These are phyloP conservation scores for Penicillium sp. DNA, from an alignment of 2,329 filamentous ascomycete genomes.

Conservation along the genomic window DNA sequence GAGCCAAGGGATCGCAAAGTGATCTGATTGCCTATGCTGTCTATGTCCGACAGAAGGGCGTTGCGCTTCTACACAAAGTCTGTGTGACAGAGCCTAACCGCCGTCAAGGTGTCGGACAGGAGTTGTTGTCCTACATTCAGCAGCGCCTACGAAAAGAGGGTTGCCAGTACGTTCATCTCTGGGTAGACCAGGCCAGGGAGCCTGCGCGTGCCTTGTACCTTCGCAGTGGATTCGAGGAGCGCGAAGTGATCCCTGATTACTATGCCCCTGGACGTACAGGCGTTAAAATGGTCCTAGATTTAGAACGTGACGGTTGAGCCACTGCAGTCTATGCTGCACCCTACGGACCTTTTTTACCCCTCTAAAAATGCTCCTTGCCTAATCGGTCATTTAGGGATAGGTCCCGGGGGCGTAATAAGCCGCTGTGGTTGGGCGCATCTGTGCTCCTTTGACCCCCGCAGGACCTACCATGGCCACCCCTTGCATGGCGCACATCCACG, in stretches of 20 bases:
- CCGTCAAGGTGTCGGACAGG: slow-evolving; percentile 46
- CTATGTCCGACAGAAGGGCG: slow-evolving; percentile 44
- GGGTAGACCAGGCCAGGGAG: slow-evolving; percentile 50
- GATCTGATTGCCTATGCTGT: slow-evolving; percentile 47
- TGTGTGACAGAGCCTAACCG: slow-evolving; percentile 49
- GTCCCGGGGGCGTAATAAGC: slow-evolving; percentile 18
- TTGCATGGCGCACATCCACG: slow-evolving; percentile 32
- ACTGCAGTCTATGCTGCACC: slow-evolving; percentile 22
- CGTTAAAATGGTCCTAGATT: slow-evolving; percentile 43
- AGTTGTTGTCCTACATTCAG: slow-evolving; percentile 45
- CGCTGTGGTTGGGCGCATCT: slow-evolving; percentile 23
- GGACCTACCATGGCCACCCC: slow-evolving; percentile 25
- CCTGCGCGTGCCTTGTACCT: slow-evolving; percentile 47
- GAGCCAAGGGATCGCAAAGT: slow-evolving; percentile 14
- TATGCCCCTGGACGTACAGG: slow-evolving; percentile 50
- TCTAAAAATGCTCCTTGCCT: slow-evolving; percentile 17
- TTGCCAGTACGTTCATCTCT: slow-evolving; percentile 49
- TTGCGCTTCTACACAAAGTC: slow-evolving; percentile 51
- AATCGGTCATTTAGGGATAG: slow-evolving; percentile 20
- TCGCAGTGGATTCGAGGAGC: slow-evolving; percentile 46
- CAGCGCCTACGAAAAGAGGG: slow-evolving; percentile 45
- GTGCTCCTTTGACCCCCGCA: slow-evolving; percentile 24
- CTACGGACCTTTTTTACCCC: slow-evolving; percentile 6
- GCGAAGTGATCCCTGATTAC: slow-evolving; percentile 48
- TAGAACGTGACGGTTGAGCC: slow-evolving; percentile 30